Percentiles rank a stretch among this genome's conserved stretches.
These are phyloP conservation scores for Calonectria henricotiae DNA, from an alignment of 2,329 filamentous ascomycete genomes.

Conservation along the genomic window DNA sequence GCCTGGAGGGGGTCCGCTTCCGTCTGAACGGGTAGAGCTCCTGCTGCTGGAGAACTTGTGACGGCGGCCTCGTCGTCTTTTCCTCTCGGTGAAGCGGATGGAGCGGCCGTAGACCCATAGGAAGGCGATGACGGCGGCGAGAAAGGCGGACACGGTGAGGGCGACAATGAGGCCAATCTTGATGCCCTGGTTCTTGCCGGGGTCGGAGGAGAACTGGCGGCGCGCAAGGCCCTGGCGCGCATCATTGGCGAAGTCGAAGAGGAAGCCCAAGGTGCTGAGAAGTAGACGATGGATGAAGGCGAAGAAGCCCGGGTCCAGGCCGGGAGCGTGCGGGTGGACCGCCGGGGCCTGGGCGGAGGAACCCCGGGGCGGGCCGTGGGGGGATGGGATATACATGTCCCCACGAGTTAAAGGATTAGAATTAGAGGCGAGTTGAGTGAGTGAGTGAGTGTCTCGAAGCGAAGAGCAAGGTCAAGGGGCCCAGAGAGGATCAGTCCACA, in stretches of 20 bases:
- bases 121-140: constrained; percentile 59
- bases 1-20: constrained; percentile 20
- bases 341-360: constrained; percentile 23
- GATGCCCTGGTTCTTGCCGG: constrained; percentile 57
- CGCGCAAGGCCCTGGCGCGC: constrained; percentile 24
- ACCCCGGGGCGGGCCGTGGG: constrained; percentile 38
- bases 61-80: constrained; percentile 46
- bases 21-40: constrained; percentile 57
- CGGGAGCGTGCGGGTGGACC: constrained; percentile 39
- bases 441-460: not conserved
- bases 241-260: not conserved
- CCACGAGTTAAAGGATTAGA: constrained; percentile 33
- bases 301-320: constrained; percentile 12
- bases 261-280: constrained; percentile 31
- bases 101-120: constrained; percentile 61
- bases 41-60: constrained; percentile 53
- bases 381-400: constrained; percentile 55
- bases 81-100: constrained; percentile 56
- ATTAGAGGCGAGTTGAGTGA: not conserved
- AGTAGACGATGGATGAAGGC: constrained; percentile 27
- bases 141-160: constrained; percentile 60
- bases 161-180: constrained; percentile 64
- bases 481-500: too few relatives aligned
- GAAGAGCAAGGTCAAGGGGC: constrained; percentile 6
- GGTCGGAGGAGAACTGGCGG: constrained; percentile 52